Percentiles rank a stretch among this genome's conserved stretches.
Evolutionary conservation across 2,329 filamentous ascomycete genomes (phyloP).

Genomic region (Arthrocladium fulminans): DNA sequence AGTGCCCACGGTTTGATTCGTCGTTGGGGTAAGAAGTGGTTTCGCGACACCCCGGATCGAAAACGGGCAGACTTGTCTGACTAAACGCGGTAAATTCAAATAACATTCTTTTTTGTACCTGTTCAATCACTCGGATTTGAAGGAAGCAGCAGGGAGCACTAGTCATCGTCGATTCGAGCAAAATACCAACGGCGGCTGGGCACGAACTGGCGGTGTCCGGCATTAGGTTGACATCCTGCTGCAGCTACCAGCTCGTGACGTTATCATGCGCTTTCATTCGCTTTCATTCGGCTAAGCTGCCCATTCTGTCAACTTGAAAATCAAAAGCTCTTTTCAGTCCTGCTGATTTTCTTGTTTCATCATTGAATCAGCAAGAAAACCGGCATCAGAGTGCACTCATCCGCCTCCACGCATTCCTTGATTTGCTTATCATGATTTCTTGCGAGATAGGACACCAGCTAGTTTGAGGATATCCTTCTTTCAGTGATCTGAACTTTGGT

Average conservation of each 20-base stretch:
- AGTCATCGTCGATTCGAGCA: too few relatives aligned
- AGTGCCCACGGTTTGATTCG: too few relatives aligned
- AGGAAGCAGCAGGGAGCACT: too few relatives aligned
- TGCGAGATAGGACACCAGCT: conserved; percentile 8
- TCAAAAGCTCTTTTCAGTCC: neutral
- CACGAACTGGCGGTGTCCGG: neutral
- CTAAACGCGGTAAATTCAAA: too few relatives aligned
- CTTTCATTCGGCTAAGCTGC: neutral
- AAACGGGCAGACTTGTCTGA: too few relatives aligned
- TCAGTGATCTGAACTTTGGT: neutral
- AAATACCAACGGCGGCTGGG: neutral
- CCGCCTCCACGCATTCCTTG: conserved; percentile 7
- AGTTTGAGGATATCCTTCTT: conserved; percentile 9
- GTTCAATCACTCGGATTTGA: too few relatives aligned
- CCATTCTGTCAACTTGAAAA: too few relatives aligned
- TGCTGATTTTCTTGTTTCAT: neutral
- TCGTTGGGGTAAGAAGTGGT: too few relatives aligned
- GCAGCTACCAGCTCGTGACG: too few relatives aligned
- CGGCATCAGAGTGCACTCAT: conserved; percentile 5
- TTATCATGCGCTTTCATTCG: neutral
- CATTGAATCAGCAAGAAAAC: conserved; percentile 8
- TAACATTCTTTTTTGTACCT: too few relatives aligned
- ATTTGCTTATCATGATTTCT: conserved; percentile 10
- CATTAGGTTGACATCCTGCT: too few relatives aligned
- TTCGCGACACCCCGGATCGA: too few relatives aligned